phyloP scores from a whole-genome alignment of 495 filamentous ascomycete genomes.

The Xeromyces bisporus region DNA sequence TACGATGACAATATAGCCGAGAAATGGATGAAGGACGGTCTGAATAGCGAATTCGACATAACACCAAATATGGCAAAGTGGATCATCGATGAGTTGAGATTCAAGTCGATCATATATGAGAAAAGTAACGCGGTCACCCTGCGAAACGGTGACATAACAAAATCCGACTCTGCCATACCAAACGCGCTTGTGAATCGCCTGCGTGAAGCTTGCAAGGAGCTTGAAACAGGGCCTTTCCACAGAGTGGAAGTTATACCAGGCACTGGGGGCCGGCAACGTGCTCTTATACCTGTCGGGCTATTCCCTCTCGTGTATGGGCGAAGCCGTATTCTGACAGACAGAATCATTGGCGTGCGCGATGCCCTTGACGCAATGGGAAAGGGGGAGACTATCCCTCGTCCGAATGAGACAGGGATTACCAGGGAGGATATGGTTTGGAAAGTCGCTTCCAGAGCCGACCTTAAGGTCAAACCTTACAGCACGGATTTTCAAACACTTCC shows the following conservation, averaged over 20 bases:
- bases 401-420: slow-evolving; percentile 15
- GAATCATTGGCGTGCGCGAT: slow-evolving; percentile 12
- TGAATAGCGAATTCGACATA: slow-evolving; percentile 16
- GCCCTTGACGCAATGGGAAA: slow-evolving; percentile 11
- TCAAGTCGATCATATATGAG: slow-evolving; percentile 27
- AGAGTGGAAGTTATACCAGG: slow-evolving; percentile 9
- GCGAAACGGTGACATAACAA: slow-evolving; percentile 22
- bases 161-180: slow-evolving; percentile 21
- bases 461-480: slow-evolving; percentile 15
- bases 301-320: slow-evolving; percentile 28
- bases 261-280: slow-evolving; percentile 8
- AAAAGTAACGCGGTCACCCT: slow-evolving; percentile 15
- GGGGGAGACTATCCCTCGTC: slow-evolving; percentile 13
- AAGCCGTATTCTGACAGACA: slow-evolving; percentile 15
- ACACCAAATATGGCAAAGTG: slow-evolving; percentile 32
- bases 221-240: slow-evolving; percentile 7
- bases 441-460: slow-evolving; percentile 13
- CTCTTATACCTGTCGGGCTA: slow-evolving; percentile 27
- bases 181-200: slow-evolving; percentile 17
- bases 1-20: slow-evolving; percentile 24
- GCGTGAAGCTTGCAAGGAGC: slow-evolving; percentile 6
- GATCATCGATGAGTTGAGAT: slow-evolving; percentile 34
- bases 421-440: slow-evolving; percentile 28
- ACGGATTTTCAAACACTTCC: slow-evolving; percentile 24
- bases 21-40: slow-evolving; percentile 23